Base-by-base conservation (phyloP, 169 alveolate genomes). In the Plasmodium adleri region DNA sequence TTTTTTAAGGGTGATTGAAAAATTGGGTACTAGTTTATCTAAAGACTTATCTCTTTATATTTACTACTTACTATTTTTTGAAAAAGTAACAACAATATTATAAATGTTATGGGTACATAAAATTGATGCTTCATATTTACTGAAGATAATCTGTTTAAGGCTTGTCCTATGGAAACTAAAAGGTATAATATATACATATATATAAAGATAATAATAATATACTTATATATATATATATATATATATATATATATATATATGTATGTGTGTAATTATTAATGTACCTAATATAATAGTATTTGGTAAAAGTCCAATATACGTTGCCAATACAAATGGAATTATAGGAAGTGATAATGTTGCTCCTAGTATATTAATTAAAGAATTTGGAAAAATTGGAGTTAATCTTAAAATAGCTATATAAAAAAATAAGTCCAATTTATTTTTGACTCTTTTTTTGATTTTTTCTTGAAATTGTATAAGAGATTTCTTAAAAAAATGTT, bases 391-490 rank as follows among this genome's bases (percentile, higher is more conserved):
- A 8, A 83, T 63, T 15, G 91, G 91, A 24, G 86, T 83, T 71
- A 83, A 68, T 45, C 91, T 83, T 83, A 83, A 68, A 52, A 83
- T 68, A 58, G 91, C 74, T 68, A 83, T 26, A 62, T 83, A 83
- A 10, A 71, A 52, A 83, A 83, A 83, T 47, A 83, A 83, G 15
- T 83, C 91, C 8, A 83, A 13, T 24, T 24, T 67, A 58, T 12
- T 83, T 49, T 70, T 83, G 10, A 71, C 91, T 58, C 85, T 67
- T 50, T 83, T 83, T 26, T 83, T 83, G 54, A 83, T 52, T 62
- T 83, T 72, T 28, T 32, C 68, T 58, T 83, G 50, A 83, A 83
- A 83, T 8, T 83, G 68, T 4, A 22, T 20, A 67, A 83, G 91
- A 3, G 85, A 62, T 47, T 83, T 71, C 17, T 62, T 54, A 68